Evolutionary conservation across 2,329 filamentous ascomycete genomes (phyloP), one percentile per base, ranked within the genome.

Genomic region (Sporothrix humicola): DNA sequence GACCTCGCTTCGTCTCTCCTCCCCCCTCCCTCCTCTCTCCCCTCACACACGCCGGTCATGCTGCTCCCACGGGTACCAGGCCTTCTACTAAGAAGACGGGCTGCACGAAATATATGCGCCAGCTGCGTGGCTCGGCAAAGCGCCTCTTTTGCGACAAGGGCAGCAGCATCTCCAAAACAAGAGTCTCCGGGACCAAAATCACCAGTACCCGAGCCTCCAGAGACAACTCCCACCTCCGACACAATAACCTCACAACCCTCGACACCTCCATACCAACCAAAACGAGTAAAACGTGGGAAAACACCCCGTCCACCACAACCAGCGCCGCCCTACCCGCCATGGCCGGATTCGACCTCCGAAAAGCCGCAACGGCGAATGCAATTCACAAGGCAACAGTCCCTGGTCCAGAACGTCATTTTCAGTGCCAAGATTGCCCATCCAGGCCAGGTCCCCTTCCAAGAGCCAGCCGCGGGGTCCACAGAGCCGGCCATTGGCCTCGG

Each of bases 321-420:
- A 9, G 69, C 44, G 7, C 70, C 70, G n/a, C 73, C 56, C 15
- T 20, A 66, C 3, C 73, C 73, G 54, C 73, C 73, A 13, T 74
- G 69, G 69, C 73, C 73, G n/a, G n/a, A 46, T 15, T 7, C 13
- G 37, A 48, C 26, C 13, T 20, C n/a, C 1, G 31, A n/a, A 42
- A n/a, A 23, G 26, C 48, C 42, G 10, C 15, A 13, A 5, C 73
- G 54, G 37, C 61, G 15, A 37, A 54, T 23, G 56, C 5, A 9
- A 15, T 65, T n/a, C 2, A 65, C 20, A 12, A 20, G 4, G 13
- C 20, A 59, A 42, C 46, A 42, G 20, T 54, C 42, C 23, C 42
- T 71, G 69, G 8, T 58, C 2, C 59, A 63, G n/a, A 72, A 44
- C 46, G 46, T 17, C 9, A 46, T 44, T 31, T 72, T 26, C 6